Evolutionary conservation across 2,329 filamentous ascomycete genomes (phyloP), one percentile per base, ranked within the genome.

Genomic region (Diaporthe destruens): DNA sequence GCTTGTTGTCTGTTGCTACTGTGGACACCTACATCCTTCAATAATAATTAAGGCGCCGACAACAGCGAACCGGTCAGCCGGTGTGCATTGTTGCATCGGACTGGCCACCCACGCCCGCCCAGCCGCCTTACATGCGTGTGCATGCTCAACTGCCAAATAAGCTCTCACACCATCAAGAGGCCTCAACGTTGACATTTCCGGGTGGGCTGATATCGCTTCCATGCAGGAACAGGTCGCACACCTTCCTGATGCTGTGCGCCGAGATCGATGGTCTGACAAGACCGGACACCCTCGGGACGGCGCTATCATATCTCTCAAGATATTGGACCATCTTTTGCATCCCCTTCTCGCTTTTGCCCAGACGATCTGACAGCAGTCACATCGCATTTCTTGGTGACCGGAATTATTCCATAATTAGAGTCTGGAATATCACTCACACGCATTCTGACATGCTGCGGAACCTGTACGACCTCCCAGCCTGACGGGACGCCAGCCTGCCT

Each of bases 191-290:
- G 29, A 34, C 29, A 39, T 53, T 66, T 39, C 59, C 14, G 32
- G 47, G 47, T 53, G 47, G 44, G 61, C 61, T 66, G 61, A 66
- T 66, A 29, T 66, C 47, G 61, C 44, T 53, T 66, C 29, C n/a
- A 51, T 66, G 61, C 61, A 66, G 61, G 61, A 66, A 66, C 61
- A 23, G 5, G 44, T 7, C 61, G 61, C 32, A 49, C 47, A 53
- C 44, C 61, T 66, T 53, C 61, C 61, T 39, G 47, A 66, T 66
- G 61, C 61, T 53, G 61, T 66, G 47, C 61, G 61, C 61, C 61
- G 42, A 65, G 61, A 51, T 51, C 44, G 44, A 51, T 65, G 61
- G 47, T 53, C 23, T 25, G 61, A 39, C 29, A 53, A 29, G 25
- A 39, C 61, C 51, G 61, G 61, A 29, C 16, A n/a, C n/a, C n/a